A percentile compares a stretch with the other conserved stretches of the same genome.
Evolutionary conservation across 2,329 filamentous ascomycete species (phyloP).

Genomic region (Waltergamsia citrina): DNA sequence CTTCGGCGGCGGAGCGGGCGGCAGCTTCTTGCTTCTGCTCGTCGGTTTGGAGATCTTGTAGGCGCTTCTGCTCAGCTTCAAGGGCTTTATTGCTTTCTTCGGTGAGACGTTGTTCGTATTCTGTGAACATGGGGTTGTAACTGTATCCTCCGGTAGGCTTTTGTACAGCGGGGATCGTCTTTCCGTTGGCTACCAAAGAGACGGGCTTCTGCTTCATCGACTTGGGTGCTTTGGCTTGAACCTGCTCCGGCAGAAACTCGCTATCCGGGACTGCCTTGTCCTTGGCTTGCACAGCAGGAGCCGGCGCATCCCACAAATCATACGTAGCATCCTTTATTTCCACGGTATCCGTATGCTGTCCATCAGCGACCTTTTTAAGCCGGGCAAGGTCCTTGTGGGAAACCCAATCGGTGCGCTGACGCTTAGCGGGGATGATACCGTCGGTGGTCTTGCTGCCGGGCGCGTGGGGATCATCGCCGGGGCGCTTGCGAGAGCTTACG

Average conservation of each 20-base stretch:
- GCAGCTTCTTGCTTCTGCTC: constrained; percentile 58
- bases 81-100: constrained; percentile 72
- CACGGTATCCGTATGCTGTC: constrained; percentile 47
- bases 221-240: constrained; percentile 59
- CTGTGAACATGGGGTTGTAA: constrained; percentile 84
- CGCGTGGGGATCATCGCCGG: too few species aligned
- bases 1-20: constrained; percentile 60
- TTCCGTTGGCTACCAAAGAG: constrained; percentile 75
- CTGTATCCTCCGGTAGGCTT: constrained; percentile 76
- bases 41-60: constrained; percentile 58
- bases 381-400: constrained; percentile 75
- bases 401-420: constrained; percentile 68
- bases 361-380: constrained; percentile 70
- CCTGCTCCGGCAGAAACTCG: constrained; percentile 55
- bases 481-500: constrained; percentile 69
- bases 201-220: constrained; percentile 71
- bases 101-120: constrained; percentile 71
- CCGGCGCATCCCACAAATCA: constrained; percentile 63
- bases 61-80: constrained; percentile 65
- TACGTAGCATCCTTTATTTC: constrained; percentile 55
- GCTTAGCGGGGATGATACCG: constrained; percentile 66
- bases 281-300: constrained; percentile 18
- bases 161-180: constrained; percentile 65
- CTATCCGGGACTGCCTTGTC: constrained; percentile 29
- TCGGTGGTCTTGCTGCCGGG: constrained; percentile 53